phyloP scores from a whole-genome alignment of 1,284 basidiomycete genomes.

The Afroboletus lepidellus region DNA sequence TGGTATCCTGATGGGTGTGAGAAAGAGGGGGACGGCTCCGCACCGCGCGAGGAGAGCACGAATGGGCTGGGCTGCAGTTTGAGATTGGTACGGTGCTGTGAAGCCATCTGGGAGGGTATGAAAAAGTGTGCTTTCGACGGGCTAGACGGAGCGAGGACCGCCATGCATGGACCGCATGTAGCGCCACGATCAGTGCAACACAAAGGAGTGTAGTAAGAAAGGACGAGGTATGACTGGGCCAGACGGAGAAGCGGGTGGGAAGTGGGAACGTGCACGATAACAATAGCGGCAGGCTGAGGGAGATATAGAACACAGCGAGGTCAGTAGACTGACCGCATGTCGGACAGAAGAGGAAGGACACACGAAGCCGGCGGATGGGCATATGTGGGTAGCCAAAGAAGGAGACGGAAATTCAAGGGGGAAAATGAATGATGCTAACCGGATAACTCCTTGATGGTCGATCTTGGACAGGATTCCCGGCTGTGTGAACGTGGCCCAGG shows the following conservation, averaged over 20 bases:
- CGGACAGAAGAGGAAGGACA: slow-evolving; percentile 11
- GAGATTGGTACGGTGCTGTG: slow-evolving; percentile 41
- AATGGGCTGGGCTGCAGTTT: slow-evolving; percentile 34
- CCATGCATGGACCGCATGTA: slow-evolving; percentile 43
- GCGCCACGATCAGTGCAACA: slow-evolving; percentile 19
- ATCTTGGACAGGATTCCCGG: slow-evolving; percentile 16
- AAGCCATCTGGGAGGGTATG: slow-evolving; percentile 47
- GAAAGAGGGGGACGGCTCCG: slow-evolving; percentile 33
- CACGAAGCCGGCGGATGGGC: slow-evolving; percentile 2
- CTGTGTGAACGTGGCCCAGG: not conserved
- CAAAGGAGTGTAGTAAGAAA: slow-evolving; percentile 14
- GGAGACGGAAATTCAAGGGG: slow-evolving; percentile 11
- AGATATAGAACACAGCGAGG: slow-evolving; percentile 17
- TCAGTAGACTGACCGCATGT: slow-evolving; percentile 18
- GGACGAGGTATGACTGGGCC: slow-evolving; percentile 3
- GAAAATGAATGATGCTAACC: slow-evolving; percentile 33
- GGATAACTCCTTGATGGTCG: slow-evolving; percentile 25
- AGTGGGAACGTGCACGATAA: slow-evolving; percentile 23
- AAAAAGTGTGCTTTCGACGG: slow-evolving; percentile 43
- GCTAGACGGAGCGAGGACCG: slow-evolving; percentile 43
- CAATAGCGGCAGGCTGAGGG: slow-evolving; percentile 9
- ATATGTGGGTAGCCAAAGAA: not conserved
- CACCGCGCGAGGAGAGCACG: slow-evolving; percentile 45
- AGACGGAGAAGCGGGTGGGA: slow-evolving; percentile 6
- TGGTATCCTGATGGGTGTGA: slow-evolving; percentile 21